Conservation (phyloP, 345 rosid species). For the Pseudoturritis turrita region DNA sequence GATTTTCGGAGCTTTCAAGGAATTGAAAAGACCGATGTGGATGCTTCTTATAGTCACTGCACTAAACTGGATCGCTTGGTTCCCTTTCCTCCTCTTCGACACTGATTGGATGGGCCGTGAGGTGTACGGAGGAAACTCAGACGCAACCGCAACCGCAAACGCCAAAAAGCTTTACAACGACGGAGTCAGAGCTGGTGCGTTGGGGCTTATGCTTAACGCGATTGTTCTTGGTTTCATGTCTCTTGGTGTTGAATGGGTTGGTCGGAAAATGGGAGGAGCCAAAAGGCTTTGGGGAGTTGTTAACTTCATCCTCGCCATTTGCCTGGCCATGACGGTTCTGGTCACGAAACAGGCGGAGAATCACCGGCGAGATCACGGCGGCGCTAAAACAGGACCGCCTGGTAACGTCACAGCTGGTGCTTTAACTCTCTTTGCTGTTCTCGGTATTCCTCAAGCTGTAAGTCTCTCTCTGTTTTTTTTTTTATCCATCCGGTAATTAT, state of each 20-base stretch:
- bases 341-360: constrained; percentile 63
- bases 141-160: constrained; percentile 2
- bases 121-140: constrained; percentile 72
- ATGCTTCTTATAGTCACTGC: constrained; percentile 65
- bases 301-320: constrained; percentile 55
- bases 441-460: constrained; percentile 84
- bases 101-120: constrained; percentile 96
- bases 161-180: constrained; percentile 39
- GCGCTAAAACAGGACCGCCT: constrained; percentile 39
- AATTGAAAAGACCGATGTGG: constrained; percentile 64
- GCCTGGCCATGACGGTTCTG: constrained; percentile 49
- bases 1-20: constrained; percentile 43
- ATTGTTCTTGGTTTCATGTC: constrained; percentile 66
- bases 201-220: constrained; percentile 79
- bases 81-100: constrained; percentile 75
- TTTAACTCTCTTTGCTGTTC: constrained; percentile 52
- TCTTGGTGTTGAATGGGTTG: constrained; percentile 44
- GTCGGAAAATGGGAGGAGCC: constrained; percentile 46
- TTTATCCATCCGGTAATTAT: not conserved
- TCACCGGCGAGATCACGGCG: constrained; percentile 28
- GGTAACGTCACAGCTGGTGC: constrained; percentile 48
- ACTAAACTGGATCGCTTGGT: constrained; percentile 89
- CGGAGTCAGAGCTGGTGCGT: constrained; percentile 76
- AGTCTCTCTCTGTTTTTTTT: constrained; percentile 1
- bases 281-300: constrained; percentile 69